These are phyloP conservation scores for Achlya hypogyna DNA, from an alignment of 352 stramenopile species.

Conservation along the genomic window DNA sequence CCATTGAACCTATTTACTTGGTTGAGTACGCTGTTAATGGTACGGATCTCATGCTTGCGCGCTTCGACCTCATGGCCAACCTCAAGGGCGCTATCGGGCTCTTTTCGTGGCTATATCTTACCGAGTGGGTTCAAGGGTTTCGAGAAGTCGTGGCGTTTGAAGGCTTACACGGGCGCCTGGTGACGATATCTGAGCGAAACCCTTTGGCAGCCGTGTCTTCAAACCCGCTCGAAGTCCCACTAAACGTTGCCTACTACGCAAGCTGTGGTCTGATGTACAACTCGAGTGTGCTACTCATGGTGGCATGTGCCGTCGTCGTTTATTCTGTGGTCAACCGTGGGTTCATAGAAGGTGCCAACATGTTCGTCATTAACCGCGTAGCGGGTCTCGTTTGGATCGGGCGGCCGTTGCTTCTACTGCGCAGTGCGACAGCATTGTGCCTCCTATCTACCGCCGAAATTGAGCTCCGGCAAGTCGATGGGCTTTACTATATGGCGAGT, in stretches of 20 bases:
- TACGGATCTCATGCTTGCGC: background rate
- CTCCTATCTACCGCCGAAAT: conserved; percentile 9
- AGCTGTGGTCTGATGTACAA: conserved; percentile 9
- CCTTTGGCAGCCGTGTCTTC: background rate
- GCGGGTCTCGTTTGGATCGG: conserved; percentile 8
- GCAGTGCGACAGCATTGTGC: background rate
- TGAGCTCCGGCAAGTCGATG: background rate
- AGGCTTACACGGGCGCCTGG: background rate
- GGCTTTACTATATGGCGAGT: background rate
- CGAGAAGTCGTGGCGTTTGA: conserved; percentile 17
- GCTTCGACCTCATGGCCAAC: background rate
- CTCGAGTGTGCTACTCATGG: background rate
- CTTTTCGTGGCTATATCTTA: conserved; percentile 5
- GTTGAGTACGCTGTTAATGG: background rate
- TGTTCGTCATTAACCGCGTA: conserved; percentile 14
- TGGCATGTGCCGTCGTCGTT: background rate
- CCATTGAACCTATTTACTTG: too few relatives aligned
- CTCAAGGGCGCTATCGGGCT: background rate
- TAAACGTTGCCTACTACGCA: conserved; percentile 13
- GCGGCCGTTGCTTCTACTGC: conserved; percentile 2
- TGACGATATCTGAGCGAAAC: background rate
- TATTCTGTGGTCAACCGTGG: background rate
- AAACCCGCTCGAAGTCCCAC: conserved; percentile 15
- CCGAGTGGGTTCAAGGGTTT: conserved; percentile 2
- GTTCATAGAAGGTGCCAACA: background rate